A percentile compares a stretch with the other conserved stretches of the same genome.
Conservation (phyloP, 257 asterid species). For the Lithospermum erythrorhizon region DNA sequence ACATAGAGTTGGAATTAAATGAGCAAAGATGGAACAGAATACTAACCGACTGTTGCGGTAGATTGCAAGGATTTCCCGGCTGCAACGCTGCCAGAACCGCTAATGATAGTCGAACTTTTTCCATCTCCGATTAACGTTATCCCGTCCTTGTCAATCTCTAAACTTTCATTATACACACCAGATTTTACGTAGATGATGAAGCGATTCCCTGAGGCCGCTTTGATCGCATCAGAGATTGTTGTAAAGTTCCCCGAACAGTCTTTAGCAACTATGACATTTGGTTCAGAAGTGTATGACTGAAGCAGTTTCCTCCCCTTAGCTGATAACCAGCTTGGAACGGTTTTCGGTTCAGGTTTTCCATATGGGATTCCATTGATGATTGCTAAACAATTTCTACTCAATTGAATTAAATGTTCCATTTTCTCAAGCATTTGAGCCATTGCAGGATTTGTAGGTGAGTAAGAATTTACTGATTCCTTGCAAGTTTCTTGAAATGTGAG, state of each 20-base stretch:
- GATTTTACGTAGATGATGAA: constrained; percentile 66
- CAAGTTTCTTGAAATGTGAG: constrained; percentile 59
- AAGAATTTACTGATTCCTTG: constrained; percentile 36
- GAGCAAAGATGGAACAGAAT: constrained; percentile 6
- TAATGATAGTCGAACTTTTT: constrained; percentile 47
- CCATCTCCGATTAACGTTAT: constrained; percentile 75
- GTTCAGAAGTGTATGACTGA: constrained; percentile 23
- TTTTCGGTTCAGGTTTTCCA: neutral
- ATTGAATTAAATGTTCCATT: constrained; percentile 42
- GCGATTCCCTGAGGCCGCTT: constrained; percentile 45
- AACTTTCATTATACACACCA: constrained; percentile 56
- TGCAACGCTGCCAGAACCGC: constrained; percentile 33
- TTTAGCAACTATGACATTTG: constrained; percentile 59
- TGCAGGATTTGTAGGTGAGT: constrained; percentile 22
- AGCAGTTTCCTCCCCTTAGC: constrained; percentile 35
- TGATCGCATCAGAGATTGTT: constrained; percentile 50
- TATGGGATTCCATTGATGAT: constrained; percentile 39
- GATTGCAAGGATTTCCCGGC: constrained; percentile 42
- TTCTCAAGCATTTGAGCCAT: constrained; percentile 33
- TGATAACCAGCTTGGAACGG: constrained; percentile 31
- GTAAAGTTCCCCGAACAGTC: constrained; percentile 55
- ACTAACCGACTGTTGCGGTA: constrained; percentile 61
- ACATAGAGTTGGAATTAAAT: neutral
- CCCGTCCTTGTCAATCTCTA: constrained; percentile 47
- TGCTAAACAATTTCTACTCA: constrained; percentile 53